phyloP scores from a whole-genome alignment of 1,284 basidiomycete genomes.

The Trichosporon inkin region DNA sequence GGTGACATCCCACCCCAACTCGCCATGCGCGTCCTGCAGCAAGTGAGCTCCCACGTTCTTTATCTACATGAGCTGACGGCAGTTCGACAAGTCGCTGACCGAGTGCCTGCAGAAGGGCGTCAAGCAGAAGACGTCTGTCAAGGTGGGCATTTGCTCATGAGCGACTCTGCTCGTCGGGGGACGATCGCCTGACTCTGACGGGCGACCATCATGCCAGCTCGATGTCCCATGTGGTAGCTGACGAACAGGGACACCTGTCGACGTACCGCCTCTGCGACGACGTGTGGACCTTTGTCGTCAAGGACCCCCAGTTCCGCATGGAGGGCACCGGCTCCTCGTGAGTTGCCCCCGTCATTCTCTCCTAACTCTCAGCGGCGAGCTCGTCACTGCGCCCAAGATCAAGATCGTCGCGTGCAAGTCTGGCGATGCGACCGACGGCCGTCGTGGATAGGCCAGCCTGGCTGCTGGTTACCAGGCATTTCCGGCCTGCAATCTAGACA shows the following conservation, averaged over 20 bases:
- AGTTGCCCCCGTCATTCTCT: conserved; percentile 22
- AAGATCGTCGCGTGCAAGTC: conserved; percentile 97
- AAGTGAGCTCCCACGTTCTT: conserved; percentile 62
- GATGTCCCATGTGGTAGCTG: no score
- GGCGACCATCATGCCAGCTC: no score
- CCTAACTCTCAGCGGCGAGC: conserved; percentile 30
- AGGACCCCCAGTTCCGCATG: conserved; percentile 88
- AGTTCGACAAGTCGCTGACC: conserved; percentile 94
- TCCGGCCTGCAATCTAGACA: neutral
- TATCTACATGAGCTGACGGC: no score
- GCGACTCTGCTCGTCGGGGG: no score
- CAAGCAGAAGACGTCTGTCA: conserved; percentile 85
- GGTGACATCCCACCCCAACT: conserved; percentile 96
- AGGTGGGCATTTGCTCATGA: no score
- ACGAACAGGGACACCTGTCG: conserved; percentile 70
- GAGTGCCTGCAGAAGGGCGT: conserved; percentile 85
- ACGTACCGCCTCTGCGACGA: conserved; percentile 95
- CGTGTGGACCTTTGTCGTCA: conserved; percentile 95
- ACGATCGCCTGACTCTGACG: no score
- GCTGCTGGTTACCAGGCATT: neutral
- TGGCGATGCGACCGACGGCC: conserved; percentile 67
- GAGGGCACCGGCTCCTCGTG: conserved; percentile 61
- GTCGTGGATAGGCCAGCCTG: conserved; percentile 25
- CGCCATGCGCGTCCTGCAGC: conserved; percentile 93
- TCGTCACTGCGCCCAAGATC: conserved; percentile 67